A percentile compares a stretch with the other conserved stretches of the same genome.
Evolutionary conservation across 345 rosid species (phyloP).

Genomic region (Hypericum androsaemum): DNA sequence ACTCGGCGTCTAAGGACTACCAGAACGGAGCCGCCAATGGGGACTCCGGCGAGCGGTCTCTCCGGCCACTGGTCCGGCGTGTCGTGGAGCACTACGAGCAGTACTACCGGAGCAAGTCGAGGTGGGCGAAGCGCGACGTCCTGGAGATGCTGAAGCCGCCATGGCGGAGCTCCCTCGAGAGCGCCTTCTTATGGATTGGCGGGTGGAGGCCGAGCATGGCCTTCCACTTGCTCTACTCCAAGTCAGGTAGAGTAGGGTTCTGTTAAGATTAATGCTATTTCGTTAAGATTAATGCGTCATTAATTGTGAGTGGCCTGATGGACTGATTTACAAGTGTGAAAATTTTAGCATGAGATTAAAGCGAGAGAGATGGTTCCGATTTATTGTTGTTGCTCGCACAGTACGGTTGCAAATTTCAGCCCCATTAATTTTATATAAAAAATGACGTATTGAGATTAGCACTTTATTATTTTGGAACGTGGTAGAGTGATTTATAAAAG

Average conservation of each 20-base stretch:
- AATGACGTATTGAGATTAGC: no score
- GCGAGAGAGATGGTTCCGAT: no score
- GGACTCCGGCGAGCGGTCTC: neutral
- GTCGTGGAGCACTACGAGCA: constrained; percentile 34
- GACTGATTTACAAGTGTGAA: no score
- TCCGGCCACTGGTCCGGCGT: constrained; percentile 13
- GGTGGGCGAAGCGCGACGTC: constrained; percentile 23
- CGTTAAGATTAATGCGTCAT: no score
- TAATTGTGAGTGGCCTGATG: no score
- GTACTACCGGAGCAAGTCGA: constrained; percentile 30
- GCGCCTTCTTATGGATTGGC: constrained; percentile 39
- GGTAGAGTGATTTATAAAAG: no score
- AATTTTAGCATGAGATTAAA: no score
- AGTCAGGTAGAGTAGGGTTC: constrained; percentile 15
- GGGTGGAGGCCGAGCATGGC: constrained; percentile 51
- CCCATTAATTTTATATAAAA: no score
- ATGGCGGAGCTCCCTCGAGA: constrained; percentile 38
- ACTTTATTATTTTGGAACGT: no score
- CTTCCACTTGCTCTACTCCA: constrained; percentile 42
- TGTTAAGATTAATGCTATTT: no score
- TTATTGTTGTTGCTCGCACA: no score
- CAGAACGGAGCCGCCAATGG: neutral
- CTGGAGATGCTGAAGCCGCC: constrained; percentile 30
- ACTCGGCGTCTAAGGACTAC: constrained; percentile 17
- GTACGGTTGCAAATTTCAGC: no score